Percentiles rank a stretch among this genome's conserved stretches.
phyloP scores from a whole-genome alignment of 352 stramenopile genomes.

The Phytopythium oedochilum region DNA sequence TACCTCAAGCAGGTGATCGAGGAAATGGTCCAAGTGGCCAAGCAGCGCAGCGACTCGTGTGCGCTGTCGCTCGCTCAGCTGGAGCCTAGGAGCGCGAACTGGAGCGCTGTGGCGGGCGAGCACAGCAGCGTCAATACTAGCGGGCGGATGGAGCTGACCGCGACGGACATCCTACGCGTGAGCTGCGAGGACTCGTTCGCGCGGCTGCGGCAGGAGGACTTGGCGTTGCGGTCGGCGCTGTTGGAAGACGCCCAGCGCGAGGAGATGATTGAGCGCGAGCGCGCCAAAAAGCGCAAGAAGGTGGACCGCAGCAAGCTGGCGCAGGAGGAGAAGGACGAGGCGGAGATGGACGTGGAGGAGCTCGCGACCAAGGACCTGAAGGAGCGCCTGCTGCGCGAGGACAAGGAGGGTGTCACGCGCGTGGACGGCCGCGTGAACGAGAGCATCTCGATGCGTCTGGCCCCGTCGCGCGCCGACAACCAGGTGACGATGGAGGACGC shows the following conservation, averaged over 20 bases:
- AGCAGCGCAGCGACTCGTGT: constrained; percentile 58
- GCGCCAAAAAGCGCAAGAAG: constrained; percentile 85
- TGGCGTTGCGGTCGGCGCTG: constrained; percentile 46
- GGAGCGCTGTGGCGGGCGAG: not conserved
- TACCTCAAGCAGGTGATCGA: constrained; percentile 86
- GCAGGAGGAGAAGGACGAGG: constrained; percentile 81
- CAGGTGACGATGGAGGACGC: constrained; percentile 83
- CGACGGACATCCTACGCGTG: constrained; percentile 79
- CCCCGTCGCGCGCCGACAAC: constrained; percentile 43
- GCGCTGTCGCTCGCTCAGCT: constrained; percentile 45
- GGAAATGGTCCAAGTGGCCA: constrained; percentile 80
- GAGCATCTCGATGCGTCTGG: constrained; percentile 56
- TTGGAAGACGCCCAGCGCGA: constrained; percentile 80
- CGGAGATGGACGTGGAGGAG: constrained; percentile 84
- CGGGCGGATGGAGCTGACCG: constrained; percentile 45
- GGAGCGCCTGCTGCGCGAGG: constrained; percentile 68
- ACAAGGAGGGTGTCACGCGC: constrained; percentile 62
- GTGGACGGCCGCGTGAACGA: constrained; percentile 83
- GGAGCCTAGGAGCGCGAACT: constrained; percentile 26
- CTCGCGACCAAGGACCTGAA: constrained; percentile 81
- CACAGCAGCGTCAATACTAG: not conserved
- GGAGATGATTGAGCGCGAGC: constrained; percentile 70
- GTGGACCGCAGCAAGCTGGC: constrained; percentile 71
- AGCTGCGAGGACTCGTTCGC: constrained; percentile 81
- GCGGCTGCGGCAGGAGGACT: constrained; percentile 57